Conservation (phyloP, 176 grass and related monocot species). For the Alopecurus myosuroides region DNA sequence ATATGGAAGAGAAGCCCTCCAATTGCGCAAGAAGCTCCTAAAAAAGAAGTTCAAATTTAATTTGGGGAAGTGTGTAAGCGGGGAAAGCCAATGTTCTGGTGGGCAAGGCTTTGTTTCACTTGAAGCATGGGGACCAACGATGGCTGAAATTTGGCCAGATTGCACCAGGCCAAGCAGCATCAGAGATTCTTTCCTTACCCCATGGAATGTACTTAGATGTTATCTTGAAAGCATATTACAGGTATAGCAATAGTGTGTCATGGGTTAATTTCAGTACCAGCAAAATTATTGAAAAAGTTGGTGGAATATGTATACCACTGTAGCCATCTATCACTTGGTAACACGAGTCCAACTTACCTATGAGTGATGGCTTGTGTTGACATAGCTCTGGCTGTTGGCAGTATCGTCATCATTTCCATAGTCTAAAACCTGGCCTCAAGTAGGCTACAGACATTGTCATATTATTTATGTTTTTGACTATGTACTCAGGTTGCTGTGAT, state of each 20-base stretch:
- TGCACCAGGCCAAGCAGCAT: slow-evolving; percentile 24
- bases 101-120: slow-evolving; percentile 37
- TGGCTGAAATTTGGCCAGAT: slow-evolving; percentile 70
- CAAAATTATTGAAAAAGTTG: slow-evolving; percentile 14
- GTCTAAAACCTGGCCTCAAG: neutral
- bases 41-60: slow-evolving; percentile 63
- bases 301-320: neutral
- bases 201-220: slow-evolving; percentile 77
- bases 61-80: slow-evolving; percentile 8
- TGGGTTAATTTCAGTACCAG: neutral
- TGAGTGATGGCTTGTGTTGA: slow-evolving; percentile 2
- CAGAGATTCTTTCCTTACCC: slow-evolving; percentile 55
- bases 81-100: neutral
- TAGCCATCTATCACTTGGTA: neutral
- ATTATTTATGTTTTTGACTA: neutral
- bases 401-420: neutral
- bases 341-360: slow-evolving; percentile 3
- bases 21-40: slow-evolving; percentile 68
- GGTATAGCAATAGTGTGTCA: slow-evolving; percentile 29
- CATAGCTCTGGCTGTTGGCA: neutral
- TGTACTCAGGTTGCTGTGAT: slow-evolving; percentile 56
- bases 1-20: slow-evolving; percentile 61
- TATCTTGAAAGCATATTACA: slow-evolving; percentile 96
- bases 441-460: neutral
- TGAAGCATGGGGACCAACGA: slow-evolving; percentile 46